These are phyloP conservation scores for Acorus gramineus DNA, from an alignment of 106 monocot species.

Conservation along the genomic window DNA sequence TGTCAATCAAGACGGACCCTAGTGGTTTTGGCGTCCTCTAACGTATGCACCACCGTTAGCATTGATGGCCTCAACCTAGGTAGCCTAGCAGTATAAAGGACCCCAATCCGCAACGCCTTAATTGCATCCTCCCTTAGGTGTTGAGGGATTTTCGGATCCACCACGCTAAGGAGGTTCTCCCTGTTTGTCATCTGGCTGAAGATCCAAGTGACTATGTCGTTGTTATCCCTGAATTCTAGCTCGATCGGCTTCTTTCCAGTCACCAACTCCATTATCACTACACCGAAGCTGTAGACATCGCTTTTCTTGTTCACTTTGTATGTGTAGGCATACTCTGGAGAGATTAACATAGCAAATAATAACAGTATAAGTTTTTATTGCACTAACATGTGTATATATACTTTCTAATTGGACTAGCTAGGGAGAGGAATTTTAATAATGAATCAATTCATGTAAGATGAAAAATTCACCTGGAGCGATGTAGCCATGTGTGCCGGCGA, in stretches of 20 bases:
- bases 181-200: conserved; percentile 3
- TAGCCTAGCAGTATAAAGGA: conserved; percentile 14
- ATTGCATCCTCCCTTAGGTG: conserved; percentile 9
- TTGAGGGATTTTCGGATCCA: conserved; percentile 1
- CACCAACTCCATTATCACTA: conserved; percentile 26
- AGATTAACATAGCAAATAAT: too few species aligned
- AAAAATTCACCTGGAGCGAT: conserved; percentile 57
- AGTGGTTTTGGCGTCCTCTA: not conserved
- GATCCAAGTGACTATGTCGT: conserved; percentile 22
- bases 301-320: conserved; percentile 17
- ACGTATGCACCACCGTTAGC: conserved; percentile 20
- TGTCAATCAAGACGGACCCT: too few species aligned
- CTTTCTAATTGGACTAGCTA: too few species aligned
- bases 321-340: conserved; percentile 25
- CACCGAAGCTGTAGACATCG: conserved; percentile 30
- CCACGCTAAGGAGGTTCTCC: conserved; percentile 2
- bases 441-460: not conserved
- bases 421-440: too few species aligned
- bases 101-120: conserved; percentile 12
- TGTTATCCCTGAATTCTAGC: conserved; percentile 15
- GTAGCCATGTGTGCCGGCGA: conserved; percentile 81
- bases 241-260: conserved; percentile 21
- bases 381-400: too few species aligned
- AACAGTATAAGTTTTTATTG: too few species aligned
- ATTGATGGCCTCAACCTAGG: conserved; percentile 16